These are phyloP conservation scores for Claviceps sp. DNA, from an alignment of 2,329 filamentous ascomycete species.

Conservation along the genomic window DNA sequence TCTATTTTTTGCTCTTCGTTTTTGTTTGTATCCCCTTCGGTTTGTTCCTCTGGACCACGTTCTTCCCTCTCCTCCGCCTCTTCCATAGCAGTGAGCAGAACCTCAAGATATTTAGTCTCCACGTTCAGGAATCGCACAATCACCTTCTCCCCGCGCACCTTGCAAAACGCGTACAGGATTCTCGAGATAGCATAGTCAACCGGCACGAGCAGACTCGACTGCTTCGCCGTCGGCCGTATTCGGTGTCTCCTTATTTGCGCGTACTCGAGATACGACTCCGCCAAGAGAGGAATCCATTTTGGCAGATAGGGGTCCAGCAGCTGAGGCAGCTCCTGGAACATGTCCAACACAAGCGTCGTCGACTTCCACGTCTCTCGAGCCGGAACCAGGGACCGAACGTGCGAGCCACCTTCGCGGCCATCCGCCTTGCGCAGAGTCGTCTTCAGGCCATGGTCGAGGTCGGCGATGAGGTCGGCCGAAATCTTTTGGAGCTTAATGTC, in stretches of 20 bases:
- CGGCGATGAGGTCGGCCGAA: conserved; percentile 43
- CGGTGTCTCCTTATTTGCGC: conserved; percentile 31
- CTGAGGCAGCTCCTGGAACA: conserved; percentile 92
- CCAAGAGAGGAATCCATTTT: conserved; percentile 58
- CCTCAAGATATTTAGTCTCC: conserved; percentile 73
- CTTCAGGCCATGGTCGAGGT: conserved; percentile 40
- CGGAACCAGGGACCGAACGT: conserved; percentile 36
- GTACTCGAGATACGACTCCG: conserved; percentile 61
- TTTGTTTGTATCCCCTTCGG: neutral
- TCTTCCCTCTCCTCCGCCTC: conserved; percentile 27
- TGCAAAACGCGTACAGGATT: conserved; percentile 82
- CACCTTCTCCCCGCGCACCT: conserved; percentile 86
- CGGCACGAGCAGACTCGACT: conserved; percentile 32
- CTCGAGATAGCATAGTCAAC: conserved; percentile 60
- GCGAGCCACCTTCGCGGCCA: conserved; percentile 23
- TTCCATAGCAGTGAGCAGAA: conserved; percentile 64
- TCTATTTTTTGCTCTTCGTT: neutral
- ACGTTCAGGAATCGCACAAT: conserved; percentile 84
- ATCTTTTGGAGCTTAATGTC: conserved; percentile 50
- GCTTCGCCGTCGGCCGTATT: conserved; percentile 21
- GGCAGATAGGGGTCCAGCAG: conserved; percentile 76
- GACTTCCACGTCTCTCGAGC: conserved; percentile 35
- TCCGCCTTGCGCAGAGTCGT: conserved; percentile 40
- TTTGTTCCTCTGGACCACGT: neutral
- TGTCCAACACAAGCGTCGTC: conserved; percentile 51